phyloP scores from a whole-genome alignment of 2,329 filamentous ascomycete species.

The Trichophyton benhamiae region DNA sequence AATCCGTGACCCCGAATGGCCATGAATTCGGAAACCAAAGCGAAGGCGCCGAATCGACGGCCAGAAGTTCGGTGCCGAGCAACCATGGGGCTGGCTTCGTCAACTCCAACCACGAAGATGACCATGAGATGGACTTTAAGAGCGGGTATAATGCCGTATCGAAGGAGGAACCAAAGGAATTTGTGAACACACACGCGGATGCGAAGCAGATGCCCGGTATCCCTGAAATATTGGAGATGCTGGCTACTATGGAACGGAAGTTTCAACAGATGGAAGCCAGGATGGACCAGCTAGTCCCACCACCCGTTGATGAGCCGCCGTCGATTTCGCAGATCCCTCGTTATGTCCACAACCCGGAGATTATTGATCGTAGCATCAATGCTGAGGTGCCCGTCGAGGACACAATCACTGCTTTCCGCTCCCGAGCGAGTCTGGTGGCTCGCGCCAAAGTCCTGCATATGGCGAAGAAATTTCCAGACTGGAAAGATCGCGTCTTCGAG shows the following conservation, averaged over 20 bases:
- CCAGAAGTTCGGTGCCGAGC: neutral
- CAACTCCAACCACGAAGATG: neutral
- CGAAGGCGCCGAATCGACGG: neutral
- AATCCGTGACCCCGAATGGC: neutral
- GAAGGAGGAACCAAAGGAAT: neutral
- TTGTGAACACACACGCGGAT: neutral
- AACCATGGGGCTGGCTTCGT: neutral
- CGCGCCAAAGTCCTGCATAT: neutral
- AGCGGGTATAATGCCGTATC: neutral
- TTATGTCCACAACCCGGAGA: neutral
- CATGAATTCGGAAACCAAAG: neutral
- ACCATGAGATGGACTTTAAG: neutral
- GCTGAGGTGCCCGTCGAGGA: neutral
- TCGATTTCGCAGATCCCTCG: neutral
- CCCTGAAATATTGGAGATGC: neutral
- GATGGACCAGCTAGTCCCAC: neutral
- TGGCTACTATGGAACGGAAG: neutral
- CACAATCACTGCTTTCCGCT: neutral
- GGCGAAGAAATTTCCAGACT: slow-evolving; percentile 1
- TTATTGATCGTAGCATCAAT: neutral
- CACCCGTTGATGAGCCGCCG: neutral
- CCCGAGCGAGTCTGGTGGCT: neutral
- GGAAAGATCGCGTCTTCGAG: slow-evolving; percentile 1
- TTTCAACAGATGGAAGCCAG: neutral
- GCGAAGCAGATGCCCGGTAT: neutral